Conservation (phyloP, 257 asterid genomes). For the Nyctanthes arbortristis region DNA sequence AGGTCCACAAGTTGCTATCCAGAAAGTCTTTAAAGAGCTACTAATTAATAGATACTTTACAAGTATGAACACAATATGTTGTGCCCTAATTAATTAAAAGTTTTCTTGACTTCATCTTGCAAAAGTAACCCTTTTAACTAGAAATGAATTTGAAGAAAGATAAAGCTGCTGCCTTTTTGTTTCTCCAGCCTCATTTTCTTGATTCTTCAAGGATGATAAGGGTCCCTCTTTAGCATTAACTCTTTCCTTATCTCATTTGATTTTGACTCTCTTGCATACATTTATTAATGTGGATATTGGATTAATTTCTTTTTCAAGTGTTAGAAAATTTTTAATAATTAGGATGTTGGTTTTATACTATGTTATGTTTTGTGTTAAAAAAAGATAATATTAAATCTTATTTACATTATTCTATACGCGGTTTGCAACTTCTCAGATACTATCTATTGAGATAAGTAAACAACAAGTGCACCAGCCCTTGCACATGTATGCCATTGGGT, state of each 20-base stretch:
- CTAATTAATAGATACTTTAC: not conserved
- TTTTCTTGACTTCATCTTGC: slow-evolving; percentile 16
- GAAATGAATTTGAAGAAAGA: not conserved
- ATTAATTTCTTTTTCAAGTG: not conserved
- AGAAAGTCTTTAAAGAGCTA: not conserved
- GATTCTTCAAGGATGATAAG: slow-evolving; percentile 5
- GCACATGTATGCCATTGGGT: slow-evolving; percentile 27
- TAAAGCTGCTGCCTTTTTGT: slow-evolving; percentile 13
- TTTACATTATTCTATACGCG: not conserved
- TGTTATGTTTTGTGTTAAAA: too few relatives aligned
- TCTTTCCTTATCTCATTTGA: too few relatives aligned
- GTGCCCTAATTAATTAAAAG: not conserved
- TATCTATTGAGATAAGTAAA: slow-evolving; percentile 2
- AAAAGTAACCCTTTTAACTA: not conserved
- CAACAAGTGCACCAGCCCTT: slow-evolving; percentile 13
- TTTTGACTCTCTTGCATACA: not conserved
- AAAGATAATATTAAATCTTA: too few relatives aligned
- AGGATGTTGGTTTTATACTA: too few relatives aligned
- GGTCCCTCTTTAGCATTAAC: not conserved
- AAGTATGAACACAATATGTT: not conserved
- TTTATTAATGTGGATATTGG: not conserved
- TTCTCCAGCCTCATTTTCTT: slow-evolving; percentile 4
- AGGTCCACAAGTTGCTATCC: slow-evolving; percentile 23
- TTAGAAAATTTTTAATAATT: too few relatives aligned
- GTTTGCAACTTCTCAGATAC: not conserved